phyloP scores from a whole-genome alignment of 2,329 filamentous ascomycete species.

The Hymenotorrendiella dingleyae region DNA sequence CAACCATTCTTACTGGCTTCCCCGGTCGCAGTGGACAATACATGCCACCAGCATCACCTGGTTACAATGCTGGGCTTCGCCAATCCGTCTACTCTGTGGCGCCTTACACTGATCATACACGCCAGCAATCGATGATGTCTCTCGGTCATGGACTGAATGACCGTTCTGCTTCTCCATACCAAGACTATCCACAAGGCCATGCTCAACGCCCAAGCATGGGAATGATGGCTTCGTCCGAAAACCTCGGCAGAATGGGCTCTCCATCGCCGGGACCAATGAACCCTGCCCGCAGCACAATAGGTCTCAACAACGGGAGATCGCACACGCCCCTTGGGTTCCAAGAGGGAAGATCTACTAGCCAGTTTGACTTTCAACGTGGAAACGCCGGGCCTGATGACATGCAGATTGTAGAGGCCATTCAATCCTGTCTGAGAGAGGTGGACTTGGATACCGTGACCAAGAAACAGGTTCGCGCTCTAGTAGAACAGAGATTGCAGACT shows the following conservation, averaged over 20 bases:
- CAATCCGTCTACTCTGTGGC: conserved; percentile 34
- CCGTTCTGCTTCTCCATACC: conserved; percentile 51
- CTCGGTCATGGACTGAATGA: conserved; percentile 41
- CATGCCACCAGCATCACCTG: conserved; percentile 79
- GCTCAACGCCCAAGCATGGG: conserved; percentile 49
- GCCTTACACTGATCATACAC: conserved; percentile 47
- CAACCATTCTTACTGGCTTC: conserved; percentile 83
- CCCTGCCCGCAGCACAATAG: conserved; percentile 33
- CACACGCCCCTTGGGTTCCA: conserved; percentile 41
- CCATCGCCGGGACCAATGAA: conserved; percentile 24
- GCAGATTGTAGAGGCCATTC: conserved; percentile 78
- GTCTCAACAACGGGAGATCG: conserved; percentile 38
- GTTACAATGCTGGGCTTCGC: conserved; percentile 50
- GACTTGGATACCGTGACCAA: conserved; percentile 97
- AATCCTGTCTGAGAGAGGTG: conserved; percentile 75
- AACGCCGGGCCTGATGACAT: conserved; percentile 65
- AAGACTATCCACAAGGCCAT: conserved; percentile 46
- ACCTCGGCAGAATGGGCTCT: conserved; percentile 30
- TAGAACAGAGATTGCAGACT: conserved; percentile 88
- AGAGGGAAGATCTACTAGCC: conserved; percentile 40
- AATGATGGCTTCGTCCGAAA: conserved; percentile 42
- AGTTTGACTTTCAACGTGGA: conserved; percentile 56
- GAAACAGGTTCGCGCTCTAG: conserved; percentile 88
- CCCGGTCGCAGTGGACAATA: conserved; percentile 54
- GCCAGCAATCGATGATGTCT: conserved; percentile 70